A percentile compares a stretch with the other conserved stretches of the same genome.
Conservation (phyloP, 176 grass and related monocot species). For the Aechmea fasciata region DNA sequence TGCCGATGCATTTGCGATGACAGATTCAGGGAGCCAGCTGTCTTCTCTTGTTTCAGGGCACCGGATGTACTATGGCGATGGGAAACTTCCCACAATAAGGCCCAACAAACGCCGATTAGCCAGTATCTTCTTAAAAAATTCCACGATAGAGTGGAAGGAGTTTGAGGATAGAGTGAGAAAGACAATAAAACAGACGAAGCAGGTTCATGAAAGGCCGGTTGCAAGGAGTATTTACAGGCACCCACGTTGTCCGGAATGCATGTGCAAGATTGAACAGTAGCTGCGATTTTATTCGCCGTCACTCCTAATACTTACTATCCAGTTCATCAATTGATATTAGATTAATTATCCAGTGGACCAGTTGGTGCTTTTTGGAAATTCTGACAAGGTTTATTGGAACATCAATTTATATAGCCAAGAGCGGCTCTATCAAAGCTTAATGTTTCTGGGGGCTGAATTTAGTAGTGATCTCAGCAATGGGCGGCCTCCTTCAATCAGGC, state of each 20-base stretch:
- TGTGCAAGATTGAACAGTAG: conserved; percentile 63
- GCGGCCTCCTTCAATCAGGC: no score
- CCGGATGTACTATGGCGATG: conserved; percentile 88
- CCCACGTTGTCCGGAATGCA: conserved; percentile 75
- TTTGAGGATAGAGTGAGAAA: conserved; percentile 88
- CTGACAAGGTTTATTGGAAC: no score
- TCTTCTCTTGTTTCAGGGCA: conserved; percentile 90
- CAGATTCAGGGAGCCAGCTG: conserved; percentile 85
- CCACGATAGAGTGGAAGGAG: conserved; percentile 88
- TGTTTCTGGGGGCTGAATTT: no score
- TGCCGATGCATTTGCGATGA: conserved; percentile 98
- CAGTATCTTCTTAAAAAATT: conserved; percentile 77
- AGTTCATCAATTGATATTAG: neutral
- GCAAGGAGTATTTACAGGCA: conserved; percentile 91
- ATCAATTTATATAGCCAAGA: no score
- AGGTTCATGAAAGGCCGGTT: conserved; percentile 73
- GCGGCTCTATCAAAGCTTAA: no score
- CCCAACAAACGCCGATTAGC: conserved; percentile 81
- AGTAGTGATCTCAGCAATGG: no score
- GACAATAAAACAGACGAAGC: conserved; percentile 85
- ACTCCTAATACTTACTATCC: neutral
- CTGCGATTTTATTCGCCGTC: conserved; percentile 6
- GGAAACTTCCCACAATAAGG: conserved; percentile 69
- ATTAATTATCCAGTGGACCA: conserved; percentile 2
- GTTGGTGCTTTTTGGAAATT: no score